Evolutionary conservation across 1,139 yeast genomes (phyloP), one percentile per base, ranked within the genome.

Genomic region (Magnusiomyces paraingens): DNA sequence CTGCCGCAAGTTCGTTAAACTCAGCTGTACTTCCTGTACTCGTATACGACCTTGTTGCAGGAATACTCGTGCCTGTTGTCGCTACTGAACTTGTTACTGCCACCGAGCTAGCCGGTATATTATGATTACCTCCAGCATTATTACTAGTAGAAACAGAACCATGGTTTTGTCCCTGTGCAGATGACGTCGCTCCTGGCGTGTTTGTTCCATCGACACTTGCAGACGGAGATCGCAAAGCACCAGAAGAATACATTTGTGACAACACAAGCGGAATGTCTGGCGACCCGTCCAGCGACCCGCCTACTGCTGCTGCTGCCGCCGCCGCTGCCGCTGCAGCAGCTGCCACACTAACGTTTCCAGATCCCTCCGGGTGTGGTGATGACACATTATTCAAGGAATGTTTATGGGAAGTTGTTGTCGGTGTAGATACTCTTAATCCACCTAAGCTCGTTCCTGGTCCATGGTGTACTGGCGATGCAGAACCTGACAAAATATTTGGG

Each of bases 1-100:
- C 54, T 38, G 47, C 48, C 18, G 44, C 43, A 14, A 43, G 41
- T 35, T 44, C 20, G 48, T 36, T 21, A 38, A 43, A 43, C 46
- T 50, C 54, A 46, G 47, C 35, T 18, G 15, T 38, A 21, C 44
- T 47, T 43, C 18, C 32, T 39, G 46, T 21, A 26, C 32, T 26
- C 32, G 32, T 26, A 26, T 26, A 26, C 8, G 32, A 26, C 8
- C 32, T 26, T 5, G 32, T 26, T 26, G 32, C 32, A 26, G 32
- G 32, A 26, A 26, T 26, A 8, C 32, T 26, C 32, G 32, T 5
- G 8, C 8, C 8, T 4, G 32, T 26, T 8, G 32, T 4, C 32
- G 8, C 32, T 8, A 8, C 4, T 4, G 32, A 5, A 8, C 8
- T 26, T 4, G 32, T 26, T 26, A 8, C 32, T 8, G 32, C 8